These are phyloP conservation scores for Sarocladium strictum DNA, from an alignment of 2,329 filamentous ascomycete species.

Conservation along the genomic window DNA sequence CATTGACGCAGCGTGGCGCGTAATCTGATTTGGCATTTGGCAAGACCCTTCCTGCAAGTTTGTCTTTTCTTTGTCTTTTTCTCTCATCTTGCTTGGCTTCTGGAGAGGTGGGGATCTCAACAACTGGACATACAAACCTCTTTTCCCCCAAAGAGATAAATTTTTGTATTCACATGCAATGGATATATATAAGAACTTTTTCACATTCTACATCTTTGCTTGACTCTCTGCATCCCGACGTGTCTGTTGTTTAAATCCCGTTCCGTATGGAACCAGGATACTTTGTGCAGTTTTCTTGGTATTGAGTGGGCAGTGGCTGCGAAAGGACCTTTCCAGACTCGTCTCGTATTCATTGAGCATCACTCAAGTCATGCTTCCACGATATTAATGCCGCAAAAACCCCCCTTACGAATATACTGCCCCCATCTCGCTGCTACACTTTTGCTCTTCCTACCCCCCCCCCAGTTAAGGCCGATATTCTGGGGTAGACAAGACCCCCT, in stretches of 20 bases:
- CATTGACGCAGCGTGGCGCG: constrained; percentile 9
- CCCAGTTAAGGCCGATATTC: too few species aligned
- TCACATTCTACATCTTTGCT: not conserved
- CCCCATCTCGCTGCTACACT: too few species aligned
- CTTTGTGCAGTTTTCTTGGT: too few species aligned
- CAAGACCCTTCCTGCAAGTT: not conserved
- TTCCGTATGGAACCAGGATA: too few species aligned
- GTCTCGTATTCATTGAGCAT: too few species aligned
- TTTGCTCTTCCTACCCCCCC: too few species aligned
- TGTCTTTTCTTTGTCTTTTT: not conserved
- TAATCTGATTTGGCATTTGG: constrained; percentile 6
- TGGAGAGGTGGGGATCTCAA: not conserved
- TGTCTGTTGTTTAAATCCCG: too few species aligned
- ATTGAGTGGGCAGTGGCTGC: too few species aligned
- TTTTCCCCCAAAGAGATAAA: not conserved
- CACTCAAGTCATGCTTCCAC: not conserved
- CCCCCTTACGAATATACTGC: too few species aligned
- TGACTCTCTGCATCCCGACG: too few species aligned
- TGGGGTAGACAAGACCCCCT: too few species aligned
- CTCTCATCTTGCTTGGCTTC: not conserved
- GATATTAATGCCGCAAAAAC: not conserved
- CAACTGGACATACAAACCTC: constrained; percentile 1
- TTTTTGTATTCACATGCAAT: constrained; percentile 5
- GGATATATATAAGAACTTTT: constrained; percentile 3
- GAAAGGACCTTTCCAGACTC: too few species aligned